Evolutionary conservation across 2,329 filamentous ascomycete species (phyloP).

Genomic region (Hypomyces rosellus): DNA sequence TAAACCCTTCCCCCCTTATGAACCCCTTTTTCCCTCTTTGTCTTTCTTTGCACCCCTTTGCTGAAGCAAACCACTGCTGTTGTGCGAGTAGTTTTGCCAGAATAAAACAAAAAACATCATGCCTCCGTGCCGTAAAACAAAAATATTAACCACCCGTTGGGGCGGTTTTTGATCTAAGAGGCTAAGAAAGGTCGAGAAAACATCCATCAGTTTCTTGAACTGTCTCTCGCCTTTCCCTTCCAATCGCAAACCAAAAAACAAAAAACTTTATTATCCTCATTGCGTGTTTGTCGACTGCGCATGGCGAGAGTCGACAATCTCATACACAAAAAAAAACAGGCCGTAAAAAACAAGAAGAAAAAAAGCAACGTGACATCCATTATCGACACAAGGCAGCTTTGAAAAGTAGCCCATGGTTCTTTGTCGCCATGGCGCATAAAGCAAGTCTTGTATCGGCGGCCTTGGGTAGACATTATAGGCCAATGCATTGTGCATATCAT

Average conservation of each 20-base stretch:
- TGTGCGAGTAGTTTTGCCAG: background rate
- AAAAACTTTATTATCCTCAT: slow-evolving; percentile 4
- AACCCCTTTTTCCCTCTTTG: background rate
- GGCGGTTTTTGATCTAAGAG: background rate
- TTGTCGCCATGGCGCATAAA: slow-evolving; percentile 3
- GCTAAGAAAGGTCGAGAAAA: background rate
- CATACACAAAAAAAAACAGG: slow-evolving; percentile 8
- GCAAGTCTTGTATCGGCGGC: background rate
- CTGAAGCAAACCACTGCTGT: background rate
- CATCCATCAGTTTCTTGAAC: background rate
- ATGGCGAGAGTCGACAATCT: slow-evolving; percentile 1
- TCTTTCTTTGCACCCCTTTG: background rate
- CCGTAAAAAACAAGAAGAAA: slow-evolving; percentile 10
- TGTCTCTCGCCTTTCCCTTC: background rate
- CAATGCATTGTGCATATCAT: background rate
- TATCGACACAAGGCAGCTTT: background rate
- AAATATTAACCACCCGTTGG: background rate
- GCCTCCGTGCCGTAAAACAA: too few species aligned
- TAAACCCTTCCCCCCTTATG: background rate
- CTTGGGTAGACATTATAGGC: slow-evolving; percentile 5
- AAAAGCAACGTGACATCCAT: slow-evolving; percentile 5
- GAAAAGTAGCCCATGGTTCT: background rate
- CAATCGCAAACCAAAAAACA: background rate
- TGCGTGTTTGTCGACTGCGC: slow-evolving; percentile 3
- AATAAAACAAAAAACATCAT: too few species aligned